Conservation (phyloP, 2,329 filamentous ascomycete genomes). For the Xylaria sp. region DNA sequence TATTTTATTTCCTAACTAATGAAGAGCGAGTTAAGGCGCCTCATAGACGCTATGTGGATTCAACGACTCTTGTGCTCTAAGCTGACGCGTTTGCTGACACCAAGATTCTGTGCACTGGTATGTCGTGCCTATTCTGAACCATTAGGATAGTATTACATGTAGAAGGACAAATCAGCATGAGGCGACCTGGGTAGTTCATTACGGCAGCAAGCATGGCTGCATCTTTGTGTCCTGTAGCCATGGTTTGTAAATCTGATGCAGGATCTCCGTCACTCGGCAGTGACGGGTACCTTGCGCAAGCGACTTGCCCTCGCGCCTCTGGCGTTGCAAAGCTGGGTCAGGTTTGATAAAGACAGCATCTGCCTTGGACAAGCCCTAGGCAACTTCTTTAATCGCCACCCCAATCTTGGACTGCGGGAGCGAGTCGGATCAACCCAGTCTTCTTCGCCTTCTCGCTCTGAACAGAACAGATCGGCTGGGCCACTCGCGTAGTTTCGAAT, state of each 20-base stretch:
- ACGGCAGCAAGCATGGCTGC: neutral
- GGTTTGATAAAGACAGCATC: slow-evolving; percentile 14
- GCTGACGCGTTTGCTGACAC: slow-evolving; percentile 29
- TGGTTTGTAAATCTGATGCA: slow-evolving; percentile 17
- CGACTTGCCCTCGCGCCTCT: slow-evolving; percentile 27
- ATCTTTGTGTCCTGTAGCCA: slow-evolving; percentile 1
- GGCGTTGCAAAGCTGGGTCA: slow-evolving; percentile 23
- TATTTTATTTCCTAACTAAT: neutral
- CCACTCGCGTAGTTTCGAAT: slow-evolving; percentile 36
- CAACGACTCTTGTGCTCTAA: slow-evolving; percentile 5
- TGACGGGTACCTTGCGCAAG: slow-evolving; percentile 41
- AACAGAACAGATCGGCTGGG: slow-evolving; percentile 23
- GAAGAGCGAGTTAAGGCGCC: neutral
- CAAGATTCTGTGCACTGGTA: neutral
- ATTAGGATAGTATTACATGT: neutral
- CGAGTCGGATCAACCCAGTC: slow-evolving; percentile 34
- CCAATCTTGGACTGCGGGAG: slow-evolving; percentile 12
- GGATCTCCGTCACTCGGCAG: slow-evolving; percentile 13
- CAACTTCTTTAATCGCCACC: slow-evolving; percentile 10
- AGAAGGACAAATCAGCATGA: slow-evolving; percentile 1
- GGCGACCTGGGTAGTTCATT: neutral
- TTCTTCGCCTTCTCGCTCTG: slow-evolving; percentile 16
- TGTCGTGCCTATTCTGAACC: neutral
- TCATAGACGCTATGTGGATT: slow-evolving; percentile 4
- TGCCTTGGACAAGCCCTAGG: slow-evolving; percentile 16